These are phyloP conservation scores for Cladosporium sp. DNA, from an alignment of 2,329 filamentous ascomycete species.

Conservation along the genomic window DNA sequence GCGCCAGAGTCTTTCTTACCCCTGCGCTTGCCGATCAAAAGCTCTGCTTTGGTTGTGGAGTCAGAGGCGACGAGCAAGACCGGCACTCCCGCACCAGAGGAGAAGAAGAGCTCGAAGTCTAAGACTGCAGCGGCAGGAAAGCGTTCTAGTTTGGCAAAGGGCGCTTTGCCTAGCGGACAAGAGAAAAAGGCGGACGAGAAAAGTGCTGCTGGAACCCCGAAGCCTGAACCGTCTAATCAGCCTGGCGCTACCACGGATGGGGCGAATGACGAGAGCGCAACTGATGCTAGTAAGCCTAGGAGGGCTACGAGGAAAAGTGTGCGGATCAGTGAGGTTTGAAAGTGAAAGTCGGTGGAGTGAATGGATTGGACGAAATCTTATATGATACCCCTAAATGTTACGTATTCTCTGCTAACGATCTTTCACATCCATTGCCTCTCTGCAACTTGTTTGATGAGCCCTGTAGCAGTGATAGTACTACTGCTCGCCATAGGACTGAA, in stretches of 20 bases:
- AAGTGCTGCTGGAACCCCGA: constrained; percentile 2
- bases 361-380: neutral
- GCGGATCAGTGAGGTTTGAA: constrained; percentile 36
- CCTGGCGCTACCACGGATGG: constrained; percentile 5
- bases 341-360: neutral
- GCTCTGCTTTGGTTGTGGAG: constrained; percentile 26
- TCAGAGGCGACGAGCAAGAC: constrained; percentile 31
- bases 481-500: too few species aligned
- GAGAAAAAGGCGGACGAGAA: constrained; percentile 22
- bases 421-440: neutral
- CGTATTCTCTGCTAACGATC: neutral
- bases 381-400: constrained; percentile 1
- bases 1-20: constrained; percentile 59
- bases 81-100: constrained; percentile 27
- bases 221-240: constrained; percentile 6
- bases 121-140: constrained; percentile 7
- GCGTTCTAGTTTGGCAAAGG: constrained; percentile 14
- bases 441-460: neutral
- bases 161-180: neutral
- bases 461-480: too few species aligned
- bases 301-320: constrained; percentile 36
- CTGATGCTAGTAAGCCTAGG: constrained; percentile 28
- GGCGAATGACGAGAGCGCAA: constrained; percentile 8
- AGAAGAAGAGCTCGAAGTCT: constrained; percentile 10
- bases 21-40: constrained; percentile 53